Evolutionary conservation across 305 asterid species (phyloP), one percentile per base, ranked within the genome.

Genomic region (Fraxinus angustifolia): DNA sequence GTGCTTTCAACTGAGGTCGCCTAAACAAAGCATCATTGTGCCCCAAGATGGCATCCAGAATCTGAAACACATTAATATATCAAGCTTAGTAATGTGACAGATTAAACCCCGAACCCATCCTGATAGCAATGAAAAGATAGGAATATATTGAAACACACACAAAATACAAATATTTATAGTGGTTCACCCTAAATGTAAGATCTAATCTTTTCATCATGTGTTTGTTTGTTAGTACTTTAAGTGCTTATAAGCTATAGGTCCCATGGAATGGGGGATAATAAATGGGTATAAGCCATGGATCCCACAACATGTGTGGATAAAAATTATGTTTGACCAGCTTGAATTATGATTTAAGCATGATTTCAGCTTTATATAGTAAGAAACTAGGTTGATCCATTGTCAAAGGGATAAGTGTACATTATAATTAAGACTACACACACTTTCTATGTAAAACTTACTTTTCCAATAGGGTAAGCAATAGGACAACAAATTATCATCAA

Each of bases 1-100:
- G 97, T 62, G 97, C 98, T 87, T 96, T 96, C 88, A 96, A 83
- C 81, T 96, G 98, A 83, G 97, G 97, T 81, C 98, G 89, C 85
- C 98, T 91, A 78, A 96, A 94, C 84, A 94, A 83, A 78, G 91
- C 95, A 84, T 89, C 97, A 65, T 86, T 78, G 87, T 96, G 99
- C 73, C 99, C 99, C 88, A 96, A 80, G 60, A 93, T 94, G 80
- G 88, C 87, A 83, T 96, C 98, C 68, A 96, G 92, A 85, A 93
- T 76, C 99, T 96, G 84, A 73, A 84, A 75, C 76, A 35, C 42
- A 36, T 30, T 8, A 81, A 71, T 60, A 65, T 35, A 81, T 75
- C 76, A 73, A 80, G 74, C 40, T 12, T 68, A 76, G 42, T 26
- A 65, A 72, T 28, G 42, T 45, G 31, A 83, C 5, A 26, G 8